phyloP scores from a whole-genome alignment of 2,329 filamentous ascomycete genomes.

The Rosellinia necatrix region DNA sequence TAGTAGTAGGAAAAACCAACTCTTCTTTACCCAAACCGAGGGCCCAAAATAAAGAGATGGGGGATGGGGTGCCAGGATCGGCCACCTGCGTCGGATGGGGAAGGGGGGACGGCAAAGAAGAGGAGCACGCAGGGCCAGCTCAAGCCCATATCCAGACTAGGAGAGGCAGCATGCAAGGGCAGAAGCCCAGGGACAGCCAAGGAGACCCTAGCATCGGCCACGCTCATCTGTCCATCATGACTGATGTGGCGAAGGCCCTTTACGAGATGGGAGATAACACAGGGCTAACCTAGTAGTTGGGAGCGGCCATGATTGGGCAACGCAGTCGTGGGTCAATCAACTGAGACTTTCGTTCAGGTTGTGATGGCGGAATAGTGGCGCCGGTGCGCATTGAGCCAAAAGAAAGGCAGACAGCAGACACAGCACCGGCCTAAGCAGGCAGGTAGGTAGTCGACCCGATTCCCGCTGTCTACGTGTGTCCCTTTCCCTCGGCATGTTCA shows the following conservation, averaged over 20 bases:
- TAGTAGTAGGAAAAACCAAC: slow-evolving; percentile 20
- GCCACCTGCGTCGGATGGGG: slow-evolving; percentile 37
- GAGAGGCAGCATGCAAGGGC: slow-evolving; percentile 35
- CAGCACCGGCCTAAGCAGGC: neutral
- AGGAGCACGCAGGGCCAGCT: slow-evolving; percentile 24
- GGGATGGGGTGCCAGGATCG: slow-evolving; percentile 27
- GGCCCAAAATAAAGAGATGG: slow-evolving; percentile 28
- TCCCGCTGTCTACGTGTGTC: slow-evolving; percentile 20
- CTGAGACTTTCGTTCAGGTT: slow-evolving; percentile 34
- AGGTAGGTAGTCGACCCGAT: slow-evolving; percentile 11
- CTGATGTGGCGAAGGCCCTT: slow-evolving; percentile 33
- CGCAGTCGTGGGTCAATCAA: slow-evolving; percentile 36
- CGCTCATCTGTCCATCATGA: slow-evolving; percentile 32
- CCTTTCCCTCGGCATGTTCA: slow-evolving; percentile 1
- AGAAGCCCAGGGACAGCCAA: slow-evolving; percentile 24
- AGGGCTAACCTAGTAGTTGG: slow-evolving; percentile 29
- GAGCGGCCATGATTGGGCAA: slow-evolving; percentile 37
- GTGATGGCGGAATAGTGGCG: slow-evolving; percentile 38
- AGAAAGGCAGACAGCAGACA: slow-evolving; percentile 12
- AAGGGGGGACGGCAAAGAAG: slow-evolving; percentile 34
- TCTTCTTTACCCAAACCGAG: slow-evolving; percentile 20
- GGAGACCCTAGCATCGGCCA: slow-evolving; percentile 34
- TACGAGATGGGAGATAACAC: slow-evolving; percentile 30
- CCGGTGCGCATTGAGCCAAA: slow-evolving; percentile 25
- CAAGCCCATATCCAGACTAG: slow-evolving; percentile 27